Base-by-base conservation (phyloP, 305 asterid genomes). In the Striga hermonthica region DNA sequence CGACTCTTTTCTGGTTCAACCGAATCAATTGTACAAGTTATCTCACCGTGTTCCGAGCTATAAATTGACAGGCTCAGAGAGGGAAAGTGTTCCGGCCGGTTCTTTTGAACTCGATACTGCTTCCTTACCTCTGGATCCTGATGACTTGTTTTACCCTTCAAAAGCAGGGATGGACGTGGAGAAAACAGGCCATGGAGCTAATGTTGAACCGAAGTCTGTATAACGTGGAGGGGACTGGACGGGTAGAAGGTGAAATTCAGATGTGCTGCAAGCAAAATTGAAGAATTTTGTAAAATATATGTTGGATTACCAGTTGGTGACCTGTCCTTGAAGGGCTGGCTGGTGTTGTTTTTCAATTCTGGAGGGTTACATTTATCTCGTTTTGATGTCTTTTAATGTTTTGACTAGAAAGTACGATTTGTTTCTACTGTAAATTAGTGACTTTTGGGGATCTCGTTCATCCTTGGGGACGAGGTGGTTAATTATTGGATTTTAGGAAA, bases 41-140 rank as follows among this genome's bases (percentile, higher is more conserved):
- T 86, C 95, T 4, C 93, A 86, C 60, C 66, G 69, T 22, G 54
- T 86, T 57, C 81, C 81, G 6, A 70, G 13, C 61, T 75, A 43
- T 66, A 66, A 60, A 53, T 68, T 83, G 89, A 75, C 15, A 8
- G 82, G 82, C 35, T 5, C 65, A 4, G 87, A 89, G 63, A 78
- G 81, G 70, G 78, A 55, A 34, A 95, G 89, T n/a, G 83, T 79
- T 36, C 88, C 86, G 0, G 68, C 5, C 31, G 85, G 81, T 70
- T 80, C 82, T 3, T 81, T 81, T 69, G 90, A 89, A 72, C 90
- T 89, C 0, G 96, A 89, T 75, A 88, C 89, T 74, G 83, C 82
- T 50, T 49, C 87, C 59, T 57, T 89, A 11, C 87, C 95, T 34
- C 40, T 55, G 53, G 73, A 80, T 74, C 75, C 76, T 1, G 77